Evolutionary conservation across 306 rosid genomes (phyloP), one percentile per base, ranked within the genome.

Genomic region (Cucurbita ficifolia): DNA sequence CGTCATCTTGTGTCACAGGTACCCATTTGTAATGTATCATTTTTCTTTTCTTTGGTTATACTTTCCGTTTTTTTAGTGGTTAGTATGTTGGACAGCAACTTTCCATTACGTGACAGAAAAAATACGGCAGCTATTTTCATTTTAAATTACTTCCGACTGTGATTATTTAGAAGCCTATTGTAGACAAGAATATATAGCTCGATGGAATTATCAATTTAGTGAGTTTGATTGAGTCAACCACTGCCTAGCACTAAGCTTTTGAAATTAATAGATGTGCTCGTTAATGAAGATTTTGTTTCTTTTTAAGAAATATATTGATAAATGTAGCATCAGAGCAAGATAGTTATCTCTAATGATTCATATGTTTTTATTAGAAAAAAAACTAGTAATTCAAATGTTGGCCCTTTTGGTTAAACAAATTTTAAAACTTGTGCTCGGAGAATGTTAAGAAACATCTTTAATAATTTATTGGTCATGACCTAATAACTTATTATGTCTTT

Each of bases 1-100:
- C 96, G 97, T 77, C 80, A 79, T 86, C 99, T 94, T 78, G 97
- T 89, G 79, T 94, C 99, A 35, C 99, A 94, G 99, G 98, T 94
- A 81, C 80, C 56, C 75, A 59, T 76, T 79, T 78, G 74, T 72
- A 77, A 29, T 69, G 76, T 82, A 72, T 74, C 48, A 58, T 67
- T 55, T 43, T 76, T 48, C 33, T 5, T 22, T 33, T 24, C 11
- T 22, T 29, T 46, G 33, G n/a, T 16, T 24, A 22, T 48, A 46
- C 3, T 10, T 64, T 40, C 10, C 29, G 5, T 19, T 63, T 16
- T 39, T 40, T 42, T 40, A 18, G 35, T 64, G 10, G 52, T 42
- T 5, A 19, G n/a, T 64, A 7, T 18, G 71, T 22, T 57, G 17
- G 38, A 24, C 39, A 24, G 38, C 24, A 42, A 64, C 33, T 64